A percentile compares a stretch with the other conserved stretches of the same genome.
Conservation (phyloP, 192 early-diverging fungal genomes). For the Podila verticillata region DNA sequence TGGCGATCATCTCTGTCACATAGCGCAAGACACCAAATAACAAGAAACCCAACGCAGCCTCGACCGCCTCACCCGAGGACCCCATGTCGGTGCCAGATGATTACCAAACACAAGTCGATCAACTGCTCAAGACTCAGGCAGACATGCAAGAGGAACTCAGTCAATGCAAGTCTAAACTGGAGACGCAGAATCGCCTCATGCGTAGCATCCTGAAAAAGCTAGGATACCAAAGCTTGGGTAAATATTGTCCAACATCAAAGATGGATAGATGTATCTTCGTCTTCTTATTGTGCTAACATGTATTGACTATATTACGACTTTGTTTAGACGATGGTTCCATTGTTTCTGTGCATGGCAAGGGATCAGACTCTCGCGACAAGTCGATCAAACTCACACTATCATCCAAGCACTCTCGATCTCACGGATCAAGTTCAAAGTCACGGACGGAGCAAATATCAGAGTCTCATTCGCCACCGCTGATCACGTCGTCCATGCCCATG, state of each 20-base stretch:
- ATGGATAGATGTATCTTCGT: not conserved
- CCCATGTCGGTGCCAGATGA: conserved; percentile 10
- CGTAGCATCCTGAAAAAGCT: conserved; percentile 50
- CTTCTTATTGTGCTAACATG: not conserved
- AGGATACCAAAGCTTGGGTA: conserved; percentile 45
- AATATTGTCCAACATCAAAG: not conserved
- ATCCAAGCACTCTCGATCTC: too few relatives aligned
- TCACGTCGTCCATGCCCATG: not conserved
- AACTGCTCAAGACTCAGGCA: conserved; percentile 23
- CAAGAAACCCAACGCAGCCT: not conserved
- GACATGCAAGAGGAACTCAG: conserved; percentile 53
- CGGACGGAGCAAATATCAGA: too few relatives aligned
- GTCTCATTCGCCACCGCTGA: not conserved
- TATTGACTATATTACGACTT: not conserved
- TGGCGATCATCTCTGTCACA: not conserved
- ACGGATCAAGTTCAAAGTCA: too few relatives aligned
- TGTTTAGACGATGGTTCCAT: conserved; percentile 12
- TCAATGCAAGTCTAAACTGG: conserved; percentile 49
- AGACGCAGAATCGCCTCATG: conserved; percentile 46
- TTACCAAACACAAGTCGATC: conserved; percentile 27
- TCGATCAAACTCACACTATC: too few relatives aligned
- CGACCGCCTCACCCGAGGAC: conserved; percentile 13
- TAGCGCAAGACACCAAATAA: conserved; percentile 50
- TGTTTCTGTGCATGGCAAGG: too few relatives aligned
- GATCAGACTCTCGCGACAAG: too few relatives aligned